Conservation (phyloP, 139 green algal species). For the Ostreobium quekettii region DNA sequence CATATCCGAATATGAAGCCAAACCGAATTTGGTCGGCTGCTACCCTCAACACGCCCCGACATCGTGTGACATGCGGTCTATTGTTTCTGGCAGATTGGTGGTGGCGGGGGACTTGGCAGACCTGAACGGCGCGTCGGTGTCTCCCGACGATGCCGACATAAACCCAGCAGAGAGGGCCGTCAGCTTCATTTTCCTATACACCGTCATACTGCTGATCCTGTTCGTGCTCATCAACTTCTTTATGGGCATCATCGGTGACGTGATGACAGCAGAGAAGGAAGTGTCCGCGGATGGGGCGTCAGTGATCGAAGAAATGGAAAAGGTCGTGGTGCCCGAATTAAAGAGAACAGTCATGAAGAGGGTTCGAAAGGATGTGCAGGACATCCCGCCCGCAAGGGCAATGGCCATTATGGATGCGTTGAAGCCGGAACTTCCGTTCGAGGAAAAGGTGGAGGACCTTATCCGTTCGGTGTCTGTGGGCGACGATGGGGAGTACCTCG, state of each 20-base stretch:
- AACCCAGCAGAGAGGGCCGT: too few relatives aligned
- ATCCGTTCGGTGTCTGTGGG: background rate
- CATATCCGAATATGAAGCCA: too few relatives aligned
- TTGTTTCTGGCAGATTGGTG: too few relatives aligned
- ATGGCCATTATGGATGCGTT: background rate
- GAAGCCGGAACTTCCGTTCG: background rate
- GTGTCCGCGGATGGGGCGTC: background rate
- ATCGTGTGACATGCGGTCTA: too few relatives aligned
- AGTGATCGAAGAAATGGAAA: background rate
- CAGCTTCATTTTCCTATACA: too few relatives aligned
- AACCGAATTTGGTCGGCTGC: too few relatives aligned
- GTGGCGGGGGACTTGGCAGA: too few relatives aligned
- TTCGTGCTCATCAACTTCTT: background rate
- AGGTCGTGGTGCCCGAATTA: background rate
- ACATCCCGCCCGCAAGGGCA: background rate
- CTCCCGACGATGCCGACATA: too few relatives aligned
- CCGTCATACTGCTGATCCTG: too few relatives aligned
- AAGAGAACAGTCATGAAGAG: background rate
- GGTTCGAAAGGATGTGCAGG: background rate
- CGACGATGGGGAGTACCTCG: background rate
- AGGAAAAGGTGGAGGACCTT: background rate
- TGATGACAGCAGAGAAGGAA: background rate
- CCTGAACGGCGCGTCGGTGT: too few relatives aligned
- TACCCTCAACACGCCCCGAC: too few relatives aligned
- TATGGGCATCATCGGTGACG: background rate